Conservation (phyloP, 345 rosid species). For the Odontarrhena argentea region DNA sequence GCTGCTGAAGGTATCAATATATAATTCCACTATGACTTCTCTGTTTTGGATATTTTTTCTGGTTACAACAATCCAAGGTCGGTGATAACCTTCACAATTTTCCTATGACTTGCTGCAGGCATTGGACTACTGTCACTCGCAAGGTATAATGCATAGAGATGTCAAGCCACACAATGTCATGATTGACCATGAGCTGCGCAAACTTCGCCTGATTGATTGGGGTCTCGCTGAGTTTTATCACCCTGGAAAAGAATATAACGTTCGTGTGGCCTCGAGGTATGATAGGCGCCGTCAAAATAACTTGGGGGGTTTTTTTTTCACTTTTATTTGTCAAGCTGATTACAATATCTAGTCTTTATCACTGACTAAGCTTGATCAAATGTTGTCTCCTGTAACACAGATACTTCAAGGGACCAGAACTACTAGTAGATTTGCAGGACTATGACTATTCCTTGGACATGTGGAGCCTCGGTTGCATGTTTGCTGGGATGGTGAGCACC, state of each 20-base stretch:
- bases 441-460: slow-evolving; percentile 98
- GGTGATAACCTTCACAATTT: slow-evolving; percentile 18
- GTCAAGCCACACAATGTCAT: slow-evolving; percentile 92
- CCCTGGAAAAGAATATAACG: slow-evolving; percentile 83
- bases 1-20: slow-evolving; percentile 61
- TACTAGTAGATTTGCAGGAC: slow-evolving; percentile 92
- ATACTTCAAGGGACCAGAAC: slow-evolving; percentile 98
- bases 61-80: neutral
- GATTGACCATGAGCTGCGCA: slow-evolving; percentile 89
- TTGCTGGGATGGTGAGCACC: slow-evolving; percentile 95
- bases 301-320: neutral
- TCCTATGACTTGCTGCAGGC: slow-evolving; percentile 51
- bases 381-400: slow-evolving; percentile 40
- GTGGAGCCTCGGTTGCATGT: slow-evolving; percentile 99
- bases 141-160: slow-evolving; percentile 92
- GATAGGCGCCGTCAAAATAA: neutral
- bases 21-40: neutral
- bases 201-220: slow-evolving; percentile 87
- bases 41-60: neutral
- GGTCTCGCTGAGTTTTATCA: slow-evolving; percentile 93
- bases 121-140: slow-evolving; percentile 81
- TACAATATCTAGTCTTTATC: slow-evolving; percentile 5
- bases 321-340: neutral
- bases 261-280: slow-evolving; percentile 88
- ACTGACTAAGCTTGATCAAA: neutral